Base-by-base conservation (phyloP, 345 rosid genomes). In the Theobroma cacao region DNA sequence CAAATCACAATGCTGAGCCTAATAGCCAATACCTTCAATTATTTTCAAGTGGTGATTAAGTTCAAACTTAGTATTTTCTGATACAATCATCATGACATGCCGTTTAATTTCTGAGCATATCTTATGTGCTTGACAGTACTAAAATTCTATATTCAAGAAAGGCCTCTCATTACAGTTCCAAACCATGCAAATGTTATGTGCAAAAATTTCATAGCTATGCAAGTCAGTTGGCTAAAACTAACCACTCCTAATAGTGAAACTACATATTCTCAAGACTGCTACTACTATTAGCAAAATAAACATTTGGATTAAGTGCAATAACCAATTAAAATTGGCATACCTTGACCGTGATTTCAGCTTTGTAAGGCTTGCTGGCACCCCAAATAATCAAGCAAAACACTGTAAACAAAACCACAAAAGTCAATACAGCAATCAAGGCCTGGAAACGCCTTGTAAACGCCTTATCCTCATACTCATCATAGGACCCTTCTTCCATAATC, bases 281-380 rank as follows among this genome's bases (percentile, higher is more conserved):
- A 41, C 45, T 41, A 6, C 8, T 26, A 59, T 1, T 41, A 68
- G 41, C 4, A 45, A 52, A n/a, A 13, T 40, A 15, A 31, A 22
- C 7, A 36, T 14, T 5, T 36, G 38, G 36, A 18, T 50, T 17
- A 31, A 41, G 9, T 5, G 45, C 58, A 61, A 50, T 22, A 8
- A 33, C 1, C 18, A 68, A 26, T 2, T 0, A 48, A 43, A 33
- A 45, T 14, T 2, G 40, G 56, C 31, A 33, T 84, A 92, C 95
- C 97, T 87, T 90, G 77, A 91, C 90, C 15, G 82, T 61, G 78
- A 94, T 74, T 84, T 89, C 79, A 2, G 95, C 85, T 81, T 92
- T 92, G 87, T 81, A 90, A 81, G 93, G 91, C 80, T 90, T 78
- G 77, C 93, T 86, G 48, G 92, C 98, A 0, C 95, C 95, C 97